phyloP scores from a whole-genome alignment of 208 protist genomes.

The Novymonas esmeraldas region DNA sequence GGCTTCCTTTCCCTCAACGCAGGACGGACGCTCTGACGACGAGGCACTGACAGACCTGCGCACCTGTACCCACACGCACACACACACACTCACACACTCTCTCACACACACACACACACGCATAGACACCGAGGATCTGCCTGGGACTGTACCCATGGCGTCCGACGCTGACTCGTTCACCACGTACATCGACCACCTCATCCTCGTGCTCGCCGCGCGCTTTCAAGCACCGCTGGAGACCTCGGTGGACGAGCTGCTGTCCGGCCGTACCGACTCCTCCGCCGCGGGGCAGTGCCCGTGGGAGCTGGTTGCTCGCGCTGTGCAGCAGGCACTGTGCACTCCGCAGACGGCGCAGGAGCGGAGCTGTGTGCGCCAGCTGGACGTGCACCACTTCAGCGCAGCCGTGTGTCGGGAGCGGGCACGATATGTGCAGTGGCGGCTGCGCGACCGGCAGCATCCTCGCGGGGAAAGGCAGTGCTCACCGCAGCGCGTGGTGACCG shows the following conservation, averaged over 20 bases:
- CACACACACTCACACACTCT: conserved; percentile 1
- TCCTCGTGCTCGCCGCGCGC: conserved; percentile 80
- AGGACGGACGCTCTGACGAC: too few relatives aligned
- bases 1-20: too few relatives aligned
- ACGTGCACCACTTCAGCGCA: conserved; percentile 56
- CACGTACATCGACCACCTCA: conserved; percentile 85
- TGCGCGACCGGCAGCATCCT: conserved; percentile 13
- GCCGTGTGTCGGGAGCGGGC: conserved; percentile 67
- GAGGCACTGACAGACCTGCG: too few relatives aligned
- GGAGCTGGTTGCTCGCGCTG: conserved; percentile 57
- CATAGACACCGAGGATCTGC: conserved; percentile 2
- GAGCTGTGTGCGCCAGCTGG: conserved; percentile 47
- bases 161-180: conserved; percentile 43
- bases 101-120: not conserved
- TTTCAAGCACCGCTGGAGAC: conserved; percentile 61
- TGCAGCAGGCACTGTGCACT: conserved; percentile 52
- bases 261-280: conserved; percentile 2
- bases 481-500: too few relatives aligned
- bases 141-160: too few relatives aligned
- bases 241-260: conserved; percentile 12
- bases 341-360: conserved; percentile 65
- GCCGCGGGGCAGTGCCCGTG: conserved; percentile 36
- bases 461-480: not conserved
- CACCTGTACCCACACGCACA: not conserved
- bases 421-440: conserved; percentile 64